Evolutionary conservation across 352 stramenopile genomes (phyloP).

Genomic region (Phytopythium aichiense): DNA sequence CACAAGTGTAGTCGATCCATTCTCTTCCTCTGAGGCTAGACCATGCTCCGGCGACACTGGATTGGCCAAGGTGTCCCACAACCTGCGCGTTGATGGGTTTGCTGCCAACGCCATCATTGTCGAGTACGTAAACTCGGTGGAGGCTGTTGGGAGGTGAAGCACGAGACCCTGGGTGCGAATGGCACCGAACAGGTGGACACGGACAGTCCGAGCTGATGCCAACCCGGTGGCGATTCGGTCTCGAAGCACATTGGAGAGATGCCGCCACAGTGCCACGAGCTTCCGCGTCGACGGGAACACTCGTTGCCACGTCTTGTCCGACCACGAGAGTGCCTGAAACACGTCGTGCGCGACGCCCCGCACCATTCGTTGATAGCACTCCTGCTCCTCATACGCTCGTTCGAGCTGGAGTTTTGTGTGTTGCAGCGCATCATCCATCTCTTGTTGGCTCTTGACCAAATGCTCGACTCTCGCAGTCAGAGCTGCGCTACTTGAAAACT

Average conservation of each 20-base stretch:
- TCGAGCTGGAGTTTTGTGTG: not conserved
- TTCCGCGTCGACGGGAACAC: not conserved
- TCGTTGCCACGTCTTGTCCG: conserved; percentile 1
- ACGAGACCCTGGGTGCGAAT: not conserved
- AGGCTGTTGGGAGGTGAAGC: not conserved
- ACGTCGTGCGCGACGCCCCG: not conserved
- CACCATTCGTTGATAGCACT: not conserved
- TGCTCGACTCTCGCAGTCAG: not conserved
- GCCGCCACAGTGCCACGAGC: not conserved
- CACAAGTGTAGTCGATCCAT: not conserved
- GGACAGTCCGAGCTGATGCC: not conserved
- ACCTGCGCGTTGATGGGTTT: not conserved
- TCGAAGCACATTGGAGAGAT: not conserved
- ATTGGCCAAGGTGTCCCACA: not conserved
- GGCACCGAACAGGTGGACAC: not conserved
- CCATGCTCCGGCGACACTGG: not conserved
- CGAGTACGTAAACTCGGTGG: not conserved
- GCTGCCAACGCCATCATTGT: not conserved
- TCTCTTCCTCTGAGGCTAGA: not conserved
- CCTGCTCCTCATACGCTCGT: not conserved
- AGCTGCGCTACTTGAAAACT: not conserved
- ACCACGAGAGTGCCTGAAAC: not conserved
- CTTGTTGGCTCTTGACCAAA: not conserved
- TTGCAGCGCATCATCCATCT: not conserved
- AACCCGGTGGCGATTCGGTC: not conserved